These are phyloP conservation scores for Arthroderma uncinatum DNA, from an alignment of 2,329 filamentous ascomycete genomes.

Conservation along the genomic window DNA sequence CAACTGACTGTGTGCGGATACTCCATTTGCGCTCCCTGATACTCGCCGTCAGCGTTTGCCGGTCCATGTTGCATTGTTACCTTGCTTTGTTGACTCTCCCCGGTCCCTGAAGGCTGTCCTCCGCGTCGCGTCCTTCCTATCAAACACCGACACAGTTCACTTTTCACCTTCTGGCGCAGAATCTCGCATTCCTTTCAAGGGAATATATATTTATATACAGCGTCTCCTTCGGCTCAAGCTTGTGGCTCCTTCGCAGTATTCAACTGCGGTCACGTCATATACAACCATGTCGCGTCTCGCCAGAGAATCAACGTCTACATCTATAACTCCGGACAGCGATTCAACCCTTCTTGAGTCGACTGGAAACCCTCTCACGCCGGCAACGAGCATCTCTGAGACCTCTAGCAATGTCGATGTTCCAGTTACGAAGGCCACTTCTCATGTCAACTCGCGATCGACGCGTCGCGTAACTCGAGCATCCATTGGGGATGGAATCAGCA, in stretches of 20 bases:
- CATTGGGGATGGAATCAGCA: constrained; percentile 15
- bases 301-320: constrained; percentile 4
- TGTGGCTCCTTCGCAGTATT: neutral
- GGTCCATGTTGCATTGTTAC: neutral
- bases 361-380: constrained; percentile 34
- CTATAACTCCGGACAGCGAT: constrained; percentile 7
- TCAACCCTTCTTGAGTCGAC: constrained; percentile 17
- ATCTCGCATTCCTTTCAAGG: neutral
- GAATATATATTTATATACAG: neutral
- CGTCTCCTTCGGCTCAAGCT: neutral
- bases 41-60: neutral
- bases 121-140: neutral
- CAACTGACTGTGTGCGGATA: neutral
- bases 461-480: constrained; percentile 34
- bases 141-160: neutral
- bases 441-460: constrained; percentile 20
- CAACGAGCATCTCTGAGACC: constrained; percentile 33
- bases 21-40: neutral
- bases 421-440: constrained; percentile 20
- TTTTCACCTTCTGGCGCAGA: neutral
- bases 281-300: constrained; percentile 8
- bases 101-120: neutral
- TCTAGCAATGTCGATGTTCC: constrained; percentile 27
- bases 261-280: neutral
- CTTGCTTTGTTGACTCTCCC: neutral